Evolutionary conservation across 768 basidiomycete genomes (phyloP).

Genomic region (Tricholoma sp.): DNA sequence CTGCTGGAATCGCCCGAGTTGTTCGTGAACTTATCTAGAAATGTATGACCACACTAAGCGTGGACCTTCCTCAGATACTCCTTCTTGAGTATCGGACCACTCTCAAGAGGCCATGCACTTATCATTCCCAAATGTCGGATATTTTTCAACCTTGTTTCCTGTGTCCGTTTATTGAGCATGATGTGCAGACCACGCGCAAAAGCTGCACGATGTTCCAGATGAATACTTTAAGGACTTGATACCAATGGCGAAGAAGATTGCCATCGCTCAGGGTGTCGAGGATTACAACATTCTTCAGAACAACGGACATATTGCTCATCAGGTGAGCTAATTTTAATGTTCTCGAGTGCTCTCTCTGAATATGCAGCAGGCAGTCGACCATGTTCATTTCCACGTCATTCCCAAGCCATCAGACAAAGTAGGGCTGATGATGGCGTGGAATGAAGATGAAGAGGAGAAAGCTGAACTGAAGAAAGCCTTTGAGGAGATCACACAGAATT

Average conservation of each 20-base stretch:
- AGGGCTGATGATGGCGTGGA: constrained; percentile 85
- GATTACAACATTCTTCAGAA: constrained; percentile 87
- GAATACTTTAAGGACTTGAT: constrained; percentile 73
- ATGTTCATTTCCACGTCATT: constrained; percentile 93
- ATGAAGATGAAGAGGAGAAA: constrained; percentile 49
- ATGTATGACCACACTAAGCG: neutral
- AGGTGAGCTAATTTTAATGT: constrained; percentile 26
- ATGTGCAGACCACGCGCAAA: constrained; percentile 73
- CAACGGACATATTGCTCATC: constrained; percentile 54
- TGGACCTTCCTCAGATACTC: constrained; percentile 47
- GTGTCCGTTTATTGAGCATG: neutral
- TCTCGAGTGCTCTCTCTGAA: neutral
- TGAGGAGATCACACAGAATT: constrained; percentile 55
- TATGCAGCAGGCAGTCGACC: constrained; percentile 58
- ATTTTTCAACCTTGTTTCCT: neutral
- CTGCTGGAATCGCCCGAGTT: constrained; percentile 63
- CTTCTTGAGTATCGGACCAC: constrained; percentile 90
- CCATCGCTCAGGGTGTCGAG: constrained; percentile 61
- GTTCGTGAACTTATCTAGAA: constrained; percentile 41
- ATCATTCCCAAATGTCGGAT: constrained; percentile 86
- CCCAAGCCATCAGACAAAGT: constrained; percentile 74
- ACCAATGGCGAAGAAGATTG: constrained; percentile 85
- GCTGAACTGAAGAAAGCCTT: constrained; percentile 57
- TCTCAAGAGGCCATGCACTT: constrained; percentile 87
- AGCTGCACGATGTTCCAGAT: constrained; percentile 85